phyloP scores from a whole-genome alignment of 176 grass and related monocot genomes.

The Aegilops umbellulata region DNA sequence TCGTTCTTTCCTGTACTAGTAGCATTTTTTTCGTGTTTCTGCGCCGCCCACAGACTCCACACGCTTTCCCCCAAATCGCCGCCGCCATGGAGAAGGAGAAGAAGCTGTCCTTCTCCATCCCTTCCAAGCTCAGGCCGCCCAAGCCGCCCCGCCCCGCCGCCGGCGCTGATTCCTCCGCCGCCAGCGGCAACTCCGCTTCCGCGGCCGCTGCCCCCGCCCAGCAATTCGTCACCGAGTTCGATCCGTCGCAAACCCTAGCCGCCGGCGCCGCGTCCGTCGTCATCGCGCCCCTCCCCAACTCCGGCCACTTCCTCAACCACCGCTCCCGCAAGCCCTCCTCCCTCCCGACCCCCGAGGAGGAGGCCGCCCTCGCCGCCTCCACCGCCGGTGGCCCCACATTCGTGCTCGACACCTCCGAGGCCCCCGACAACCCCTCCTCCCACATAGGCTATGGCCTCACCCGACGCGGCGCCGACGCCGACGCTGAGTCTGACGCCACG shows the following conservation, averaged over 20 bases:
- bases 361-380: conserved; percentile 46
- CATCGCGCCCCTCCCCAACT: conserved; percentile 79
- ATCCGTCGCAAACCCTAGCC: conserved; percentile 57
- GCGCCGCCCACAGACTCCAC: background rate
- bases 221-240: conserved; percentile 88
- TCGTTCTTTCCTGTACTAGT: no score
- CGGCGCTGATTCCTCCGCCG: background rate
- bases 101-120: conserved; percentile 81
- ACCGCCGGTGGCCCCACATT: conserved; percentile 47
- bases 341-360: conserved; percentile 76
- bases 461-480: conserved; percentile 29
- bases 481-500: background rate
- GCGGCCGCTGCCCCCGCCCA: conserved; percentile 13
- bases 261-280: conserved; percentile 32
- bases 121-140: conserved; percentile 43
- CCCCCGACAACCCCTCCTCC: conserved; percentile 56
- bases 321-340: conserved; percentile 59
- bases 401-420: conserved; percentile 74
- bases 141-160: conserved; percentile 9
- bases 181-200: background rate
- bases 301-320: conserved; percentile 51
- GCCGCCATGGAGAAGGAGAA: conserved; percentile 55
- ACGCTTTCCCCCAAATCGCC: conserved; percentile 27
- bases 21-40: background rate
- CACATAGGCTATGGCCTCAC: conserved; percentile 69